A percentile compares a stretch with the other conserved stretches of the same genome.
These are phyloP conservation scores for Candida koratica DNA, from an alignment of 805 yeast genomes.

Conservation along the genomic window DNA sequence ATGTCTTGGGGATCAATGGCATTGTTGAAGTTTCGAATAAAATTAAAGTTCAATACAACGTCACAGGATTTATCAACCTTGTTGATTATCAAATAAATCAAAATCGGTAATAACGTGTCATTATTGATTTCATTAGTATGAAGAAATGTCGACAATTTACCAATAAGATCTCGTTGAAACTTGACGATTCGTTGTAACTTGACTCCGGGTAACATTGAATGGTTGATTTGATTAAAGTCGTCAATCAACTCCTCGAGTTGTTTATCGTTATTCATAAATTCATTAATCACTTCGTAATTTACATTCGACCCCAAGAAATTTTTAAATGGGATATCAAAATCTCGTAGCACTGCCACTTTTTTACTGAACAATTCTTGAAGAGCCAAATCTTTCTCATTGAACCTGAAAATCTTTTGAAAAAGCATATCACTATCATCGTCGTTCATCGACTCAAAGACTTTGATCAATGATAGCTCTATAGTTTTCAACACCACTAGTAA, in stretches of 20 bases:
- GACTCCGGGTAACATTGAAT: slow-evolving; percentile 28
- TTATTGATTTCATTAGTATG: slow-evolving; percentile 29
- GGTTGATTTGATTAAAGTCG: slow-evolving; percentile 18
- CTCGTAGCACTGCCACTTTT: slow-evolving; percentile 26
- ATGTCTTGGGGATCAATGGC: slow-evolving; percentile 30
- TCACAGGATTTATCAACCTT: slow-evolving; percentile 20
- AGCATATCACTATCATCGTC: slow-evolving; percentile 28
- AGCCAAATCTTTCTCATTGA: slow-evolving; percentile 36
- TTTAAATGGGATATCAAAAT: slow-evolving; percentile 25
- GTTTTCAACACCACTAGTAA: slow-evolving; percentile 30
- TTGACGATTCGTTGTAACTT: slow-evolving; percentile 28
- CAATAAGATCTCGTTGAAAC: slow-evolving; percentile 28
- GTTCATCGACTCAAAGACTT: slow-evolving; percentile 24
- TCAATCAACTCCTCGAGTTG: slow-evolving; percentile 15
- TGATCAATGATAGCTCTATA: slow-evolving; percentile 32
- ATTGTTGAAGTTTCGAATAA: slow-evolving; percentile 34
- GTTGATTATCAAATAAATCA: slow-evolving; percentile 34
- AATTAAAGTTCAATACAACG: slow-evolving; percentile 33
- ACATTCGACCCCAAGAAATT: slow-evolving; percentile 25
- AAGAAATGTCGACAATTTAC: slow-evolving; percentile 18
- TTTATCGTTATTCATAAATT: slow-evolving; percentile 1
- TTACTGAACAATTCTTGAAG: slow-evolving; percentile 34
- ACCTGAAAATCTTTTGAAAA: slow-evolving; percentile 37
- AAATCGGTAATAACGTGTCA: slow-evolving; percentile 38
- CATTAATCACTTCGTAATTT: slow-evolving; percentile 10